A percentile compares a stretch with the other conserved stretches of the same genome.
phyloP scores from a whole-genome alignment of 2,329 filamentous ascomycete species.

The Chaetomiaceae sp. region DNA sequence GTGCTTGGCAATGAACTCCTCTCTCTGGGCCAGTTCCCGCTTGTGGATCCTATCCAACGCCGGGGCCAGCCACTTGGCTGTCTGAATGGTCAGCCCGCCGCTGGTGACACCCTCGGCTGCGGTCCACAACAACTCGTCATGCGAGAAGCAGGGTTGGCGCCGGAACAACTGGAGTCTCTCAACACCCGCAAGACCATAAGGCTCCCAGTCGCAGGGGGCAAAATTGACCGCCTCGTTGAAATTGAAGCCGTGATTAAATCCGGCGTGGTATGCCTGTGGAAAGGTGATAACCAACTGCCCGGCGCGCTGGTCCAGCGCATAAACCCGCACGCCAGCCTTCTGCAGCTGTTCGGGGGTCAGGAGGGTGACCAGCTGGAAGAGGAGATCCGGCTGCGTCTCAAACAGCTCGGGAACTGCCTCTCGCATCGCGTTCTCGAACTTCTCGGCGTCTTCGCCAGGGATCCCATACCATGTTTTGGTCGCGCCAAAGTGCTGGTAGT shows the following conservation, averaged over 20 bases:
- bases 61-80: slow-evolving; percentile 89
- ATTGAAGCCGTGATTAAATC: slow-evolving; percentile 98
- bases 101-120: slow-evolving; percentile 74
- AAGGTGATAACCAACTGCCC: slow-evolving; percentile 97
- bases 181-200: slow-evolving; percentile 80
- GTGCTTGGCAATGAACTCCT: slow-evolving; percentile 53
- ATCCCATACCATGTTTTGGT: slow-evolving; percentile 99
- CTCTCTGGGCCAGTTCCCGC: slow-evolving; percentile 65
- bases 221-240: slow-evolving; percentile 99
- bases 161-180: slow-evolving; percentile 82
- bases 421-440: slow-evolving; percentile 92
- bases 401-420: slow-evolving; percentile 95
- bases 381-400: slow-evolving; percentile 89
- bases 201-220: slow-evolving; percentile 91
- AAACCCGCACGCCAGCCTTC: slow-evolving; percentile 89
- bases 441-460: slow-evolving; percentile 85
- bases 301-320: slow-evolving; percentile 90
- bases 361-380: slow-evolving; percentile 96
- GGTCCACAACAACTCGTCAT: slow-evolving; percentile 89
- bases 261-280: slow-evolving; percentile 93
- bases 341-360: slow-evolving; percentile 88
- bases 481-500: slow-evolving; percentile 96
- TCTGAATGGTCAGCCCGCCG: slow-evolving; percentile 66
- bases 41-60: slow-evolving; percentile 74
- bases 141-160: slow-evolving; percentile 92